Conservation (phyloP, 1,284 basidiomycete species). For the Neolentinus lepideus region DNA sequence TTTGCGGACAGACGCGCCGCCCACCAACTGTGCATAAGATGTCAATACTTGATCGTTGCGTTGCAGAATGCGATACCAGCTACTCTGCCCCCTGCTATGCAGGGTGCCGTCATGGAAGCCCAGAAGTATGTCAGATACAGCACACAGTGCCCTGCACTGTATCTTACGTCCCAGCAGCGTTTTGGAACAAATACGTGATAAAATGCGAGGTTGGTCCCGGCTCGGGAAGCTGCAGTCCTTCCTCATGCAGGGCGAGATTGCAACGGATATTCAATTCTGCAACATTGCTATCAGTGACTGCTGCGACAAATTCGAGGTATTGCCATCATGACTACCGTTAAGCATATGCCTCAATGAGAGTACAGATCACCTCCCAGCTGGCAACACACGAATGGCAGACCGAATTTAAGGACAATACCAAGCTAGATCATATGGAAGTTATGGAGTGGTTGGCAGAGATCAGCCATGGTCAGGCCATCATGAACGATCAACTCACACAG, state of each 20-base stretch:
- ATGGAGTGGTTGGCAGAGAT: constrained; percentile 35
- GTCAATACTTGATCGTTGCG: neutral
- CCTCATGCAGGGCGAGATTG: constrained; percentile 34
- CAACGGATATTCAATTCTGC: constrained; percentile 32
- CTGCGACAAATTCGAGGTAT: constrained; percentile 34
- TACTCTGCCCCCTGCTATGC: neutral
- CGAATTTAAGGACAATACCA: constrained; percentile 26
- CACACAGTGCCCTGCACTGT: neutral
- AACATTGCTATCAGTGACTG: constrained; percentile 34
- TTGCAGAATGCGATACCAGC: neutral
- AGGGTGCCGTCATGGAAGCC: neutral
- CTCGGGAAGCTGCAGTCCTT: constrained; percentile 31
- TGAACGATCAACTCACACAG: constrained; percentile 22
- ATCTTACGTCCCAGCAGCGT: constrained; percentile 22
- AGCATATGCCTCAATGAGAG: neutral
- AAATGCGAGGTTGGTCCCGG: constrained; percentile 33
- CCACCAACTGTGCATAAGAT: constrained; percentile 26
- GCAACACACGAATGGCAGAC: constrained; percentile 40
- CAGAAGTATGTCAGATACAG: neutral
- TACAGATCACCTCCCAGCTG: constrained; percentile 31
- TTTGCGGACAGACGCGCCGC: constrained; percentile 26
- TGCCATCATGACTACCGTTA: constrained; percentile 1
- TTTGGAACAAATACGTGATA: constrained; percentile 26
- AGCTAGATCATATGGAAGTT: constrained; percentile 35
- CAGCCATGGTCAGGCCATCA: constrained; percentile 28